Conservation (phyloP, 2,329 filamentous ascomycete genomes). For the Chaetomiaceae sp. region DNA sequence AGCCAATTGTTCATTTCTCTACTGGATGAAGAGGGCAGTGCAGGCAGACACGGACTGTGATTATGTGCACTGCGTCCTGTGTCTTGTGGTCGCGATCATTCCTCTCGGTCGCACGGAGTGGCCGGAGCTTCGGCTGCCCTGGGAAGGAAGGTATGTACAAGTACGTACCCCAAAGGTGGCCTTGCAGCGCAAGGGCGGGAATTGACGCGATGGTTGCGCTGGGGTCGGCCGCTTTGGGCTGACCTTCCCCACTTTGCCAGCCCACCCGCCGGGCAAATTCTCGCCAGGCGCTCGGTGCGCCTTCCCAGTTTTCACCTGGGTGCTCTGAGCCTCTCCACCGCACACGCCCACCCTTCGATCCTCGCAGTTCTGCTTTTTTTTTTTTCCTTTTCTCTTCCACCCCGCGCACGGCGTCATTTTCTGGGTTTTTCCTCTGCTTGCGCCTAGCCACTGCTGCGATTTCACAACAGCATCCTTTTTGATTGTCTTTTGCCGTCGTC, state of each 20-base stretch:
- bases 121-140: background rate
- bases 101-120: constrained; percentile 5
- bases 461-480: constrained; percentile 36
- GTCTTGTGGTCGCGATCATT: too few relatives aligned
- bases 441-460: constrained; percentile 30
- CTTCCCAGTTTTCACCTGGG: constrained; percentile 31
- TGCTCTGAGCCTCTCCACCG: constrained; percentile 17
- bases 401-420: constrained; percentile 16
- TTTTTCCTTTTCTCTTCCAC: constrained; percentile 31
- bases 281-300: constrained; percentile 25
- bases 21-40: too few relatives aligned
- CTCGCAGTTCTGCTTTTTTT: constrained; percentile 31
- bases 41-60: too few relatives aligned
- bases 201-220: constrained; percentile 15
- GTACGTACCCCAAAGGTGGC: too few relatives aligned
- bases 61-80: too few relatives aligned
- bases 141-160: too few relatives aligned
- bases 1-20: too few relatives aligned
- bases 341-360: constrained; percentile 29
- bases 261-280: constrained; percentile 21
- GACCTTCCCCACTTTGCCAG: constrained; percentile 24
- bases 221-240: constrained; percentile 17
- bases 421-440: constrained; percentile 17
- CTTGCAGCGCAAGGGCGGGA: constrained; percentile 1
- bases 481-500: constrained; percentile 29